phyloP scores from a whole-genome alignment of 768 basidiomycete species.

The Mycena pura region DNA sequence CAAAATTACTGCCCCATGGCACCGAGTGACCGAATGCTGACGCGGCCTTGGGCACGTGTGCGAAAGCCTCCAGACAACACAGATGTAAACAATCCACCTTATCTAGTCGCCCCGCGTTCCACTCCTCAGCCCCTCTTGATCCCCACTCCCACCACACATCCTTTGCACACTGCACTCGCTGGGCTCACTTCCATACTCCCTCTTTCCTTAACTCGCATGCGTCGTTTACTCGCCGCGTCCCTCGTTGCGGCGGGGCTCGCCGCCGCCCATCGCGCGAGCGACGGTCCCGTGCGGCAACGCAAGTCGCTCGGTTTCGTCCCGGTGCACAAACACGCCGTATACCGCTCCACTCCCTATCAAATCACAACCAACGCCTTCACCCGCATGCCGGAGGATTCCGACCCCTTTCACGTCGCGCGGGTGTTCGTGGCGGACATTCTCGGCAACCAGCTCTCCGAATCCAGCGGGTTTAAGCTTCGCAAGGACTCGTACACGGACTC shows the following conservation, averaged over 20 bases:
- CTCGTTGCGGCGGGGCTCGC: constrained; percentile 67
- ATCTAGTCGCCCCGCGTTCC: too few relatives aligned
- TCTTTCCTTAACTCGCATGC: constrained; percentile 49
- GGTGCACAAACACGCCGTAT: constrained; percentile 73
- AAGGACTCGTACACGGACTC: constrained; percentile 88
- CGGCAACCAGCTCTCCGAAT: constrained; percentile 42
- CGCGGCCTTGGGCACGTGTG: too few relatives aligned
- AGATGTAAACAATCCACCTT: too few relatives aligned
- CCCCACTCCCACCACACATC: background rate
- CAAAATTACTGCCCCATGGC: too few relatives aligned
- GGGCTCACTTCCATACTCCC: constrained; percentile 10
- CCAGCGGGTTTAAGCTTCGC: constrained; percentile 64
- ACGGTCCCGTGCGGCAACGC: constrained; percentile 51
- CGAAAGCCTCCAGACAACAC: too few relatives aligned
- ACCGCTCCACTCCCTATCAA: constrained; percentile 56
- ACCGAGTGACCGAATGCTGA: too few relatives aligned
- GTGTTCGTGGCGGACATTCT: constrained; percentile 64
- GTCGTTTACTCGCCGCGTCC: constrained; percentile 69
- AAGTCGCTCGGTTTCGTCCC: constrained; percentile 95
- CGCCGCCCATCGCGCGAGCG: constrained; percentile 51
- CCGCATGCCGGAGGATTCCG: constrained; percentile 43
- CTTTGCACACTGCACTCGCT: background rate
- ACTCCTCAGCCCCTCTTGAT: background rate
- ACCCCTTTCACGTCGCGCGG: constrained; percentile 68
- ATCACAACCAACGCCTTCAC: constrained; percentile 51